These are phyloP conservation scores for Immersiella caudata DNA, from an alignment of 495 filamentous ascomycete species.

Conservation along the genomic window DNA sequence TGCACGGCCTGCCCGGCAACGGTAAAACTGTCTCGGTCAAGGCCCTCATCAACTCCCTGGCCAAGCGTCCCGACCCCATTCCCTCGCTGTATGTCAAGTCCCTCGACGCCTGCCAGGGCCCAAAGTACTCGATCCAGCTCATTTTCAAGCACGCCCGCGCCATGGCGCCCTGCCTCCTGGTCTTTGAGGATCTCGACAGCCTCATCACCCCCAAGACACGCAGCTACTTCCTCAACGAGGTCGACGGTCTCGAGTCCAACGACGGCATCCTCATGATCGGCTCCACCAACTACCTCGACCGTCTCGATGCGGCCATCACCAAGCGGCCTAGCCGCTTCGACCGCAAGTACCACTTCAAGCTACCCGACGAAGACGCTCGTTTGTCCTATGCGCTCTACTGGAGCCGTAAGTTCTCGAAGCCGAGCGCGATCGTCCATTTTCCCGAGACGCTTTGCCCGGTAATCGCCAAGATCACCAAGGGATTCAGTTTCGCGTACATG, in stretches of 20 bases:
- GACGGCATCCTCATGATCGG: slow-evolving; percentile 62
- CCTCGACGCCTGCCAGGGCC: slow-evolving; percentile 38
- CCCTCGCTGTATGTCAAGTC: slow-evolving; percentile 61
- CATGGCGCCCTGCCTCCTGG: slow-evolving; percentile 46
- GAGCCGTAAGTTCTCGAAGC: slow-evolving; percentile 49
- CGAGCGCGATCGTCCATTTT: slow-evolving; percentile 47
- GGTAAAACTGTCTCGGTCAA: slow-evolving; percentile 64
- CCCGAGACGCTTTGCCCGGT: slow-evolving; percentile 43
- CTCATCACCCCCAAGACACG: slow-evolving; percentile 51
- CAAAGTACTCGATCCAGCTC: slow-evolving; percentile 42
- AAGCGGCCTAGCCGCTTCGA: slow-evolving; percentile 63
- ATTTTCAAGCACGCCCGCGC: slow-evolving; percentile 50
- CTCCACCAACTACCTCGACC: slow-evolving; percentile 56
- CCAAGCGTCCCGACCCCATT: slow-evolving; percentile 39
- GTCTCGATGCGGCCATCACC: slow-evolving; percentile 56
- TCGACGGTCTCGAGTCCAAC: slow-evolving; percentile 55
- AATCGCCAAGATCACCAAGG: slow-evolving; percentile 54
- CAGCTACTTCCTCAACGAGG: slow-evolving; percentile 57
- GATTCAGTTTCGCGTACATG: slow-evolving; percentile 61
- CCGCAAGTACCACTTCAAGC: slow-evolving; percentile 58
- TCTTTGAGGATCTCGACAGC: slow-evolving; percentile 68
- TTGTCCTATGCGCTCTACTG: slow-evolving; percentile 53
- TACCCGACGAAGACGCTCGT: slow-evolving; percentile 50
- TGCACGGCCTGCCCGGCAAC: slow-evolving; percentile 56
- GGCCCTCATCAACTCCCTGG: slow-evolving; percentile 57